Base-by-base conservation (phyloP, 495 filamentous ascomycete genomes). In the Ascobolus immersus region DNA sequence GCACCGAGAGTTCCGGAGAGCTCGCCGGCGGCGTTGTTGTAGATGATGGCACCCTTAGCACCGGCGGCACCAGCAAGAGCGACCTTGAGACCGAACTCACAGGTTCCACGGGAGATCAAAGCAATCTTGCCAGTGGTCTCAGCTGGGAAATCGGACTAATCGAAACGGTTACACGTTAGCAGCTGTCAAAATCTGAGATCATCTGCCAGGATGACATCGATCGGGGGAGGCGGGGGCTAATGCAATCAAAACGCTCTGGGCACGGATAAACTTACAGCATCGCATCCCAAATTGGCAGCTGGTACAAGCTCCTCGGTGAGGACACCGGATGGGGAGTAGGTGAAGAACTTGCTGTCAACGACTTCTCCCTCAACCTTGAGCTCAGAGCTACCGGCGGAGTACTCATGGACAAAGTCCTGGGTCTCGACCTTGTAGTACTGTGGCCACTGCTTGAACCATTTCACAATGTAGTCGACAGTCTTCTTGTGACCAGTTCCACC, bases 391-490 rank as follows among this genome's bases (percentile, higher is more conserved):
- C 45, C 48, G n/a, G 36, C 49, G 22, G 41, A 48, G 46, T 51
- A 55, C 28, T 31, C 4, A 17, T 31, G 4, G 10, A 31, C 17
- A 14, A 31, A 31, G 12, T 5, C 17, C 17, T 31, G 28, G 10
- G 14, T 31, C 17, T 31, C n/a, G 12, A 31, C 28, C n/a, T n/a
- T 31, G 9, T 31, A 31, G 28, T 31, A 31, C n/a, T 31, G n/a
- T n/a, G n/a, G n/a, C n/a, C n/a, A n/a, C n/a, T n/a, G n/a, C n/a
- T n/a, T n/a, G n/a, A n/a, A n/a, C n/a, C n/a, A n/a, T n/a, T n/a
- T n/a, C n/a, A n/a, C n/a, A n/a, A 78, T 46, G 39, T 59, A 78
- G 28, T 73, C 55, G 35, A 73, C 60, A 1, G 67, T 78, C 39
- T 58, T 56, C 23, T 69, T 62, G 51, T 77, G 73, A 21, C 68